Base-by-base conservation (phyloP, 2,329 filamentous ascomycete genomes). In the Colletotrichum sp. region DNA sequence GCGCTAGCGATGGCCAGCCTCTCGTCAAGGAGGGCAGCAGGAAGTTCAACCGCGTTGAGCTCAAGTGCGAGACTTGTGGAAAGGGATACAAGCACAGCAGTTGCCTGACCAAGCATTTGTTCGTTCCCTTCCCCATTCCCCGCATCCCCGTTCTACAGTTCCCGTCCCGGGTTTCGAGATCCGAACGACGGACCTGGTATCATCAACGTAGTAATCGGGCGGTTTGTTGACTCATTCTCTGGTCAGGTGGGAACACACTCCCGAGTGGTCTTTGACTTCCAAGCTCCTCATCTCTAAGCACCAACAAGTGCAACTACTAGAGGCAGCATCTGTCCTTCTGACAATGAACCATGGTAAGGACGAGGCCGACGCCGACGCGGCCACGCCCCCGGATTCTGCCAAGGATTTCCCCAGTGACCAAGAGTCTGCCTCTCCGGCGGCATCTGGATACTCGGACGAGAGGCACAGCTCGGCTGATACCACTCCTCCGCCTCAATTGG, bases 71-170 rank as follows among this genome's bases (percentile, higher is more conserved):
- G 85, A 96, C 96, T 87, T 99, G 97, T 90, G 96, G 96, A 87
- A 99, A 99, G 91, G 96, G 96, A 88, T 99, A 99, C 92, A 99
- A 99, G 93, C 97, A 99, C 91, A 98, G 96, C 93, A 99, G 97
- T 90, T 99, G 97, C 93, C 93, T 99, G 90, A 98, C 95, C 85
- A 99, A 99, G 92, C 97, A 99, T 93, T 94, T 98, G 97, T 99
- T 93, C 92, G 97, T 98, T 90, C 89, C 90, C 92, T 90, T 89
- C 87, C 87, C 87, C 87, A 87, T 86, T 84, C 85, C 84, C 82
- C 81, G 79, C 81, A 80, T 83, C 81, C 84, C 82, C 83, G 79
- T 83, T 83, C 36, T 60, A 13, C 30, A 30, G 12, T 65, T 66
- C 49, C 63, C 32, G 18, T 64, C 49, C 18, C 44, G 63, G 8